Conservation (phyloP, 495 filamentous ascomycete species). For the Cudoniella acicularis region DNA sequence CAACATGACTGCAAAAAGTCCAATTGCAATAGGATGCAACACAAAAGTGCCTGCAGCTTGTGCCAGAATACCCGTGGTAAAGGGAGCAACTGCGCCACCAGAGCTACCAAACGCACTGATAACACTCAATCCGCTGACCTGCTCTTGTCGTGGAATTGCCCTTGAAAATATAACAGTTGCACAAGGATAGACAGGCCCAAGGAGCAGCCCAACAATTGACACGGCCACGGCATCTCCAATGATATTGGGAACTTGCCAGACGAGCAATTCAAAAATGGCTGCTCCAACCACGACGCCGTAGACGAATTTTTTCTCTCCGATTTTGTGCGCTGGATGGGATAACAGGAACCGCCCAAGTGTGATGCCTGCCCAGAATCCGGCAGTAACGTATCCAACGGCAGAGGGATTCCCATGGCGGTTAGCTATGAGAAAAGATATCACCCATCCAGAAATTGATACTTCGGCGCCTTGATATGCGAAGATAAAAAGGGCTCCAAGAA, state of each 20-base stretch:
- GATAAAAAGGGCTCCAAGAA: constrained; percentile 72
- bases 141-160: constrained; percentile 57
- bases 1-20: constrained; percentile 66
- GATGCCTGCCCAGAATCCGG: constrained; percentile 82
- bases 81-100: constrained; percentile 71
- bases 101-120: constrained; percentile 70
- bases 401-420: constrained; percentile 62
- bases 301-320: constrained; percentile 69
- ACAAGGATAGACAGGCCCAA: constrained; percentile 76
- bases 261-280: constrained; percentile 62
- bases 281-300: constrained; percentile 55
- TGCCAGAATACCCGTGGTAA: constrained; percentile 68
- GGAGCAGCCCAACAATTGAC: constrained; percentile 66
- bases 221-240: constrained; percentile 69
- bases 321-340: constrained; percentile 53
- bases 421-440: constrained; percentile 73
- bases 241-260: constrained; percentile 71
- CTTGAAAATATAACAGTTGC: constrained; percentile 62
- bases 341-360: constrained; percentile 69
- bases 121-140: constrained; percentile 63
- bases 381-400: constrained; percentile 73
- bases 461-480: constrained; percentile 81
- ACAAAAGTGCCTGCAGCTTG: constrained; percentile 68
- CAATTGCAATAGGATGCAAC: constrained; percentile 68
- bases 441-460: constrained; percentile 76